Base-by-base conservation (phyloP, 148 eudicot genomes). In the Rhododendron simsii region DNA sequence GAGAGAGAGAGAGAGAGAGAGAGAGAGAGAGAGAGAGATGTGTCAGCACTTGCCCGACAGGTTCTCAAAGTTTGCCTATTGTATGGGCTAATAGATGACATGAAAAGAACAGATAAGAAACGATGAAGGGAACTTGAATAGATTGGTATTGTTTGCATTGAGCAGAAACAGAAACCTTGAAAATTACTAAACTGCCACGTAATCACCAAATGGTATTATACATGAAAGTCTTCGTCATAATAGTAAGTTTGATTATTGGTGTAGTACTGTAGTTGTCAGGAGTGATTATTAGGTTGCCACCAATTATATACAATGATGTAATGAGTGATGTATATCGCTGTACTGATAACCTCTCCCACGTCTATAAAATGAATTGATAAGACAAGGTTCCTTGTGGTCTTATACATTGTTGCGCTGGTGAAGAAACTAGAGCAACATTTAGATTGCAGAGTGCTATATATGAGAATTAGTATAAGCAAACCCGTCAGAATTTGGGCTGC, bases 401-500 rank as follows among this genome's bases (percentile, higher is more conserved):
- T 63, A 12, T 44, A 48, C 37, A 21, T 47, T 3, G 44, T 69
- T n/a, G 69, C 73, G 23, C 28, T 3, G 47, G 80, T 23, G 81
- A 21, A 81, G 48, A 73, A 86, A 26, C 55, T 48, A 55, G 63
- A 69, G 2, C 50, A 47, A 73, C 21, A n/a, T 23, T 37, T 30
- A 20, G 28, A 50, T 74, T 21, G 53, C 16, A 84, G 48, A 9
- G 1, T 51, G 26, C 11, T 18, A 8, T 20, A 35, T n/a, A 8
- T 48, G 37, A 23, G 69, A 53, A 37, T 81, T 45, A 86, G 82
- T 18, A 82, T 37, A 53, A 88, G 85, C 81, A 76, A 84, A 83
- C 35, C 88, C 85, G 78, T 57, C 87, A 39, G 83, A 83, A 89
- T 80, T 51, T 87, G 74, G 51, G 87, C 78, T 33, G 87, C 26